These are phyloP conservation scores for Trifolium subterraneum DNA, from an alignment of 306 rosid genomes.

Conservation along the genomic window DNA sequence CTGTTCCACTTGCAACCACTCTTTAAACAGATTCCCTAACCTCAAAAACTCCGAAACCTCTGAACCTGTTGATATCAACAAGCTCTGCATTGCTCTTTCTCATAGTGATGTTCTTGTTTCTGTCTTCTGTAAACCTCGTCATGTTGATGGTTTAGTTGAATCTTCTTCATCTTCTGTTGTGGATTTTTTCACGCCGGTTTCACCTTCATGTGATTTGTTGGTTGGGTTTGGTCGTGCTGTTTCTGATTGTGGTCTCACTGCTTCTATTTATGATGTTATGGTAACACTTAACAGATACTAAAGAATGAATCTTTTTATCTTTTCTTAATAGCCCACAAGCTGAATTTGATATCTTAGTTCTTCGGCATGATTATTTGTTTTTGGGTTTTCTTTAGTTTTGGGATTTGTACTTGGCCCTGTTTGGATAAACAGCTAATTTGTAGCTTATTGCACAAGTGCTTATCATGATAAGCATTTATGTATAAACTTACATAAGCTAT, in stretches of 20 bases:
- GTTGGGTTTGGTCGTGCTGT: conserved; percentile 88
- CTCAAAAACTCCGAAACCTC: conserved; percentile 17
- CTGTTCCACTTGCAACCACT: conserved; percentile 62
- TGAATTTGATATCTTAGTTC: conserved; percentile 8
- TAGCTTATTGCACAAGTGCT: no score
- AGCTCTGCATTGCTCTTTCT: conserved; percentile 73
- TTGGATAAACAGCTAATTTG: no score
- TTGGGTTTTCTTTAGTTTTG: conserved; percentile 10
- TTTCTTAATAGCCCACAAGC: not conserved
- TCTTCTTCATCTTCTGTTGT: conserved; percentile 34
- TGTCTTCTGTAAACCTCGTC: conserved; percentile 66
- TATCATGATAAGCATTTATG: no score
- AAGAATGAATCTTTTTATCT: not conserved
- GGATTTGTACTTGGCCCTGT: not conserved
- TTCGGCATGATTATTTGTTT: not conserved
- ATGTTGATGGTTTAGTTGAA: not conserved
- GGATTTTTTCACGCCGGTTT: conserved; percentile 58
- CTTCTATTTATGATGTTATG: conserved; percentile 82
- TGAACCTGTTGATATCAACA: conserved; percentile 55
- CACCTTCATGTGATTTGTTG: conserved; percentile 61
- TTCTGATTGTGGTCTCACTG: conserved; percentile 81
- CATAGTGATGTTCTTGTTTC: conserved; percentile 73
- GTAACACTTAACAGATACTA: conserved; percentile 43
- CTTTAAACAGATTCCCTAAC: conserved; percentile 53
- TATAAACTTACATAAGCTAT: no score